Percentiles rank a stretch among this genome's conserved stretches.
phyloP scores from a whole-genome alignment of 805 yeast genomes.

The Maudiozyma turicensis region DNA sequence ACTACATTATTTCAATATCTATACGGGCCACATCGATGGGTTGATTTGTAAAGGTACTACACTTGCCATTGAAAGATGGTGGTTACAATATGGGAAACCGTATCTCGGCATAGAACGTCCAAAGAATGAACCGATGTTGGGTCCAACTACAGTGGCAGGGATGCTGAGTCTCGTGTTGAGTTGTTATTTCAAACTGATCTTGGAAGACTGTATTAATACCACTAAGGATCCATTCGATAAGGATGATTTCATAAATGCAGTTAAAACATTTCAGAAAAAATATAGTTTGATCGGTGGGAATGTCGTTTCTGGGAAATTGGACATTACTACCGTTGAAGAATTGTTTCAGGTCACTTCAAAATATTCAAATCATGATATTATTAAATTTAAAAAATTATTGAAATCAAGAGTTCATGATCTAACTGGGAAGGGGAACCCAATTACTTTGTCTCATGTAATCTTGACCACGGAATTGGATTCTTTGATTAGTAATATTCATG shows the following conservation, averaged over 20 bases:
- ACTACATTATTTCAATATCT: constrained; percentile 64
- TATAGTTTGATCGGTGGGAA: constrained; percentile 33
- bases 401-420: constrained; percentile 67
- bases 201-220: constrained; percentile 44
- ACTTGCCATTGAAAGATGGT: constrained; percentile 70
- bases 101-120: constrained; percentile 27
- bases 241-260: constrained; percentile 52
- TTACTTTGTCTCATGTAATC: constrained; percentile 29
- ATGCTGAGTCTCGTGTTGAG: constrained; percentile 69
- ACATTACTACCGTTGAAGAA: constrained; percentile 44
- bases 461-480: constrained; percentile 33
- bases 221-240: constrained; percentile 78
- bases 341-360: constrained; percentile 41
- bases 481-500: constrained; percentile 22
- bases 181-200: constrained; percentile 52
- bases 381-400: constrained; percentile 54
- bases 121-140: constrained; percentile 42
- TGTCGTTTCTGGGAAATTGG: constrained; percentile 28
- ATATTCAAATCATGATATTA: constrained; percentile 32
- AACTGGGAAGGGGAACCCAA: constrained; percentile 32
- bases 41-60: constrained; percentile 71
- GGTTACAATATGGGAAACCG: constrained; percentile 57
- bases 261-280: constrained; percentile 72
- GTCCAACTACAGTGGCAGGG: constrained; percentile 66
- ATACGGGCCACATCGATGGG: constrained; percentile 65